A percentile compares a stretch with the other conserved stretches of the same genome.
Evolutionary conservation across 345 rosid species (phyloP).

Genomic region (Mercurialis annua): DNA sequence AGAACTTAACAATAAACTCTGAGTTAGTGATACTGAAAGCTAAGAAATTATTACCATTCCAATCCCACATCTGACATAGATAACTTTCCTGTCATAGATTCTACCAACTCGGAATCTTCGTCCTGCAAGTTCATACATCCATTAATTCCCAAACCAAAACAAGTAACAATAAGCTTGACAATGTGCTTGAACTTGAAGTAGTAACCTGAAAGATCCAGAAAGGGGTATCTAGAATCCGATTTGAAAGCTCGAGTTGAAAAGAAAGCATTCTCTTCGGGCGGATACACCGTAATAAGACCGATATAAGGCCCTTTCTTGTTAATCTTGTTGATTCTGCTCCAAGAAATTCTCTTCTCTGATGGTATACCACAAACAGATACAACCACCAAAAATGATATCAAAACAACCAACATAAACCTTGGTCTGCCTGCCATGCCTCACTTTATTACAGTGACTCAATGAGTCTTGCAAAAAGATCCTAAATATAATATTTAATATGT

Average conservation of each 20-base stretch:
- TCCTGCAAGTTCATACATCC: constrained; percentile 26
- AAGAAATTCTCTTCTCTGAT: constrained; percentile 28
- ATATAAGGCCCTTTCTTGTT: constrained; percentile 44
- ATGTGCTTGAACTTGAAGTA: background rate
- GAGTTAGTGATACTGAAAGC: background rate
- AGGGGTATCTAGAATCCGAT: constrained; percentile 31
- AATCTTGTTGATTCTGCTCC: too few relatives aligned
- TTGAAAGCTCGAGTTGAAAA: constrained; percentile 33
- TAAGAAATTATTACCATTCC: constrained; percentile 38
- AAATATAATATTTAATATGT: too few relatives aligned
- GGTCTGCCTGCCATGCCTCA: too few relatives aligned
- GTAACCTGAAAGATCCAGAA: constrained; percentile 50
- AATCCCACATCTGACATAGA: constrained; percentile 54
- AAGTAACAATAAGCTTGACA: background rate
- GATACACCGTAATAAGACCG: constrained; percentile 45
- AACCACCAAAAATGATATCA: too few relatives aligned
- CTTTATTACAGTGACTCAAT: too few relatives aligned
- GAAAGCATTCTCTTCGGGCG: constrained; percentile 43
- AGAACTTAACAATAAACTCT: too few relatives aligned
- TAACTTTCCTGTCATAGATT: constrained; percentile 40
- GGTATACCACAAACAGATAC: too few relatives aligned
- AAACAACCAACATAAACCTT: too few relatives aligned
- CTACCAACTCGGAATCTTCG: constrained; percentile 42
- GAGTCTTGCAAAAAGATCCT: too few relatives aligned
- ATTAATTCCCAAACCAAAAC: background rate